Evolutionary conservation across 2,329 filamentous ascomycete genomes (phyloP).

Genomic region (Magnaporthiopsis incrustans): DNA sequence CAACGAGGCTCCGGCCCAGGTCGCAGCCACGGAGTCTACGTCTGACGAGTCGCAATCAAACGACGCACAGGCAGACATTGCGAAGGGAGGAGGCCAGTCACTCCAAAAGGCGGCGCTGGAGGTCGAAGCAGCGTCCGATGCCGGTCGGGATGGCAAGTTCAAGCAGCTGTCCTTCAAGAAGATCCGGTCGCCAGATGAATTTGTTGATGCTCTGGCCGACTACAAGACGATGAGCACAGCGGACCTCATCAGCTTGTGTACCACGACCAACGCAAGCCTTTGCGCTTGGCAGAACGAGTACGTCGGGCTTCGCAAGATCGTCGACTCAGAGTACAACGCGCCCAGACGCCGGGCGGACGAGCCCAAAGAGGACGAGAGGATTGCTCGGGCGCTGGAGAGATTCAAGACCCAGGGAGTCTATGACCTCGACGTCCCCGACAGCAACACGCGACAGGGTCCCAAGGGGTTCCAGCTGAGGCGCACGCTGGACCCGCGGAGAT

Average conservation of each 20-base stretch:
- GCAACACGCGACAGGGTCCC: constrained; percentile 31
- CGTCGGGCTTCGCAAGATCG: constrained; percentile 37
- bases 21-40: not conserved
- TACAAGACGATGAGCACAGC: constrained; percentile 38
- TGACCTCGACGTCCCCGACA: constrained; percentile 19
- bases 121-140: not conserved
- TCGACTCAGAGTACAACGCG: constrained; percentile 52
- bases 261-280: constrained; percentile 36
- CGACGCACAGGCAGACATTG: not conserved
- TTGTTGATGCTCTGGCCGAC: constrained; percentile 38
- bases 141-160: not conserved
- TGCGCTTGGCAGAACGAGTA: constrained; percentile 48
- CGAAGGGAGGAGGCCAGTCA: not conserved
- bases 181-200: constrained; percentile 42
- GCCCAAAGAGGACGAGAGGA: constrained; percentile 25
- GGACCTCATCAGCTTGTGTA: constrained; percentile 36
- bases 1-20: not conserved
- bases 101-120: constrained; percentile 1
- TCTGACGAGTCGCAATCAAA: not conserved
- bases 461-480: constrained; percentile 8
- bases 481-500: constrained; percentile 5
- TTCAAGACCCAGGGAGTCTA: constrained; percentile 16
- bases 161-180: constrained; percentile 32
- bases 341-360: constrained; percentile 37
- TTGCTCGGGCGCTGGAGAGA: constrained; percentile 35